Evolutionary conservation across 2,329 filamentous ascomycete species (phyloP).

Genomic region (Leptographium galeiforme): DNA sequence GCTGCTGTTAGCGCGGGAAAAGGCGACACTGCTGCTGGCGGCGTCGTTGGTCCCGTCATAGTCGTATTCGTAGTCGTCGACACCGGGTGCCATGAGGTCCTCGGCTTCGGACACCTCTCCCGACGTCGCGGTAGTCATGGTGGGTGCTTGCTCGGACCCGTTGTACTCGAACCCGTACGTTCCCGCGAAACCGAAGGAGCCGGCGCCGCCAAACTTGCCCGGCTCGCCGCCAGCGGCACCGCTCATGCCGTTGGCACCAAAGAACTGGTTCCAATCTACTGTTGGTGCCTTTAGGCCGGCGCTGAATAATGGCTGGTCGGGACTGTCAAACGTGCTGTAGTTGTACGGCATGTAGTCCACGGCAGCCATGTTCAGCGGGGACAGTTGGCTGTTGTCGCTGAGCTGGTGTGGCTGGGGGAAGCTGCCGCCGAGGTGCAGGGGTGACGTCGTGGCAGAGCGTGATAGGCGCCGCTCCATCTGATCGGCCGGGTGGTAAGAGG

Average conservation of each 20-base stretch:
- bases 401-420: constrained; percentile 10
- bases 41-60: constrained; percentile 14
- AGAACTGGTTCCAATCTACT: constrained; percentile 40
- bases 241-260: constrained; percentile 27
- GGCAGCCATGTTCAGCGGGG: constrained; percentile 44
- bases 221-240: constrained; percentile 32
- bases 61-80: constrained; percentile 27
- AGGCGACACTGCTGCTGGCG: constrained; percentile 24
- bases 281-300: constrained; percentile 45
- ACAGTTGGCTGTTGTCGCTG: constrained; percentile 29
- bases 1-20: constrained; percentile 31
- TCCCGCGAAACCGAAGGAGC: constrained; percentile 39
- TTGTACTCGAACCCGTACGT: constrained; percentile 41
- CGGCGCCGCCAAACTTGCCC: constrained; percentile 35
- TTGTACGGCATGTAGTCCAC: constrained; percentile 37
- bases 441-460: constrained; percentile 50
- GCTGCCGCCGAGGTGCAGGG: constrained; percentile 34
- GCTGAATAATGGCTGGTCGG: constrained; percentile 43
- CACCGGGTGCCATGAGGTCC: constrained; percentile 33
- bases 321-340: constrained; percentile 35
- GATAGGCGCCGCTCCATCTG: constrained; percentile 32
- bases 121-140: constrained; percentile 46
- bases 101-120: constrained; percentile 56
- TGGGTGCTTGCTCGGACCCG: constrained; percentile 39
- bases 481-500: constrained; percentile 2